phyloP scores from a whole-genome alignment of 352 stramenopile species.

The Phytophthora idaei region DNA sequence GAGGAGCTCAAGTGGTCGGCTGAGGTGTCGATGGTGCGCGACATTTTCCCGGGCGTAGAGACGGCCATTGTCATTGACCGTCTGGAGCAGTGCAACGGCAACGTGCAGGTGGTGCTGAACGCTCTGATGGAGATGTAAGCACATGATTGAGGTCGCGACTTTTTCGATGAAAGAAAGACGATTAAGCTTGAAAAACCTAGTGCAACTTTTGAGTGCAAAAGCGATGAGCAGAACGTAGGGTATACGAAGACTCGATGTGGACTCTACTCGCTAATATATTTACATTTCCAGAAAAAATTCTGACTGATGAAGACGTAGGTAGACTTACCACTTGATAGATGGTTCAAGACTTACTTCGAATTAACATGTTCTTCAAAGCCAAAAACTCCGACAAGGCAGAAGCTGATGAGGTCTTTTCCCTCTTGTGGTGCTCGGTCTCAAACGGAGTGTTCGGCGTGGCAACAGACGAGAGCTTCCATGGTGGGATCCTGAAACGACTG shows the following conservation, averaged over 20 bases:
- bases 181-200: slow-evolving; percentile 12
- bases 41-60: slow-evolving; percentile 76
- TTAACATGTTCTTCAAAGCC: no score
- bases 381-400: background rate
- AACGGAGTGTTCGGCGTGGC: no score
- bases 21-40: slow-evolving; percentile 71
- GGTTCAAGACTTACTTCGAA: no score
- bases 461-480: no score
- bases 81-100: slow-evolving; percentile 82
- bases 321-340: no score
- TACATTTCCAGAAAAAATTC: slow-evolving; percentile 17
- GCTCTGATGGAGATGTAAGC: slow-evolving; percentile 82
- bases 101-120: slow-evolving; percentile 85
- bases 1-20: slow-evolving; percentile 83
- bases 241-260: slow-evolving; percentile 4
- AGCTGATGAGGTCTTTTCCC: background rate
- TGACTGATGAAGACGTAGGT: no score
- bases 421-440: background rate
- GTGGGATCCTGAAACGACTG: no score
- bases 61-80: slow-evolving; percentile 53
- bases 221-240: slow-evolving; percentile 6
- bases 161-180: slow-evolving; percentile 27
- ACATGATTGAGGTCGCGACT: slow-evolving; percentile 2
- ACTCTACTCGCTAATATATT: slow-evolving; percentile 31
- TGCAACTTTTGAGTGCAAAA: slow-evolving; percentile 25